Base-by-base conservation (phyloP, 345 rosid species). In the Brassica nigra region DNA sequence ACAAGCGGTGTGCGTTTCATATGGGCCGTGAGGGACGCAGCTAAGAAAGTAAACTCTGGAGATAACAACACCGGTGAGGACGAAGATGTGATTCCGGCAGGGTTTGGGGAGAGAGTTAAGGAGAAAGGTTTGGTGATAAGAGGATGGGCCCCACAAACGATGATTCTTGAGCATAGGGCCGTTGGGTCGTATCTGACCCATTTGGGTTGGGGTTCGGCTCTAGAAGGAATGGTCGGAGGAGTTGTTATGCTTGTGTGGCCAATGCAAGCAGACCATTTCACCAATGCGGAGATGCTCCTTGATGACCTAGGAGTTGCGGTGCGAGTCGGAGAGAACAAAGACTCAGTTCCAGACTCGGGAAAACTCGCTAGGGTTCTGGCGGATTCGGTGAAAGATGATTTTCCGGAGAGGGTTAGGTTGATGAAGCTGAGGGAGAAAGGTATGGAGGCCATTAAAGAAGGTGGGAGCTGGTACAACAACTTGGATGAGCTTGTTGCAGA, bases 221-320 rank as follows among this genome's bases (percentile, higher is more conserved):
- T 75, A 4, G 78, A 75, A 66, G 79, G 79, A 15, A 54, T 75
- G 73, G 8, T 77, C 2, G 78, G 84, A 4, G 87, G 87, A 0
- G 77, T 84, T 27, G 47, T 84, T 34, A 73, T 86, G 80, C 70
- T 86, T 66, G 81, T 86, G 16, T 86, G 89, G 87, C 87, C 87
- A 4, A 80, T 78, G 84, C 54, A 69, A 11, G 86, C 85, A 0
- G 89, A 86, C 59, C 87, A 86, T 58, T 86, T 73, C 77, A 9
- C 44, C 2, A 78, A 86, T 52, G 69, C 85, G 0, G 30, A 49
- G 37, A 18, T 86, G 16, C 59, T 86, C 73, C 86, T 84, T 6
- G 82, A 86, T 16, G 29, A 81, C 12, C 37, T 71, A 0, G 59
- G 63, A 2, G 84, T 73, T 2, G 87, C 81, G 47, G 49, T 78